Base-by-base conservation (phyloP, 352 stramenopile genomes). In the Thalassiosira livingstoniorum region DNA sequence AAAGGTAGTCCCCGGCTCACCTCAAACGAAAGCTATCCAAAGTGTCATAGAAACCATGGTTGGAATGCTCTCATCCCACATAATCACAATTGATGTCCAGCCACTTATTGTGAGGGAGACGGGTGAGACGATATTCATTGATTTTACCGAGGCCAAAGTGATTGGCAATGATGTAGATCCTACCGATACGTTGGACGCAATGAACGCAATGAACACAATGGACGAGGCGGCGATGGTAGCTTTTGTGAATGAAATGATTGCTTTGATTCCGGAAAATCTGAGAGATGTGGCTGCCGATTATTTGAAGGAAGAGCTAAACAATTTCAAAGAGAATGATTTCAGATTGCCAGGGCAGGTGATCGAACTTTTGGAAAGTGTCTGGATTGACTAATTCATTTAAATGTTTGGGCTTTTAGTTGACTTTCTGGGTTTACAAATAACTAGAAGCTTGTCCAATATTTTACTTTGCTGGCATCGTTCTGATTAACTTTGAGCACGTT, bases 61-160 rank as follows among this genome's bases (percentile, higher is more conserved):
- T 55, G 79, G 85, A 53, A 90, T 93, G 75, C 58, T 93, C 2
- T 32, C 51, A 35, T 82, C 82, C 4, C 72, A 80, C 62, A 63
- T 92, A 15, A 75, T 86, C 29, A 91, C 84, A 0, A 77, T 80
- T 2, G 88, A 93, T 76, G 75, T 93, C 0, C 86, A 93, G 39
- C 72, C 82, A 34, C 75, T 93, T 25, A 90, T 93, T 55, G 73
- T 69, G 0, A 65, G 54, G 60, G 53, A 80, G 10, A 83, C 82
- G n/a, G 87, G 87, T 29, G 47, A 85, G 13, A 64, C 87, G 21
- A 23, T 93, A 10, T 91, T 93, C 58, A 91, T 93, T 73, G 88
- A 93, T 75, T 88, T 93, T 75, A 93, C 83, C 25, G 88, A 93
- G 70, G 88, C 88, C 15, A 82, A 80, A 42, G 29, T 64, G 61